These are phyloP conservation scores for Trichoderma atroviride DNA, from an alignment of 2,329 filamentous ascomycete species.

Conservation along the genomic window DNA sequence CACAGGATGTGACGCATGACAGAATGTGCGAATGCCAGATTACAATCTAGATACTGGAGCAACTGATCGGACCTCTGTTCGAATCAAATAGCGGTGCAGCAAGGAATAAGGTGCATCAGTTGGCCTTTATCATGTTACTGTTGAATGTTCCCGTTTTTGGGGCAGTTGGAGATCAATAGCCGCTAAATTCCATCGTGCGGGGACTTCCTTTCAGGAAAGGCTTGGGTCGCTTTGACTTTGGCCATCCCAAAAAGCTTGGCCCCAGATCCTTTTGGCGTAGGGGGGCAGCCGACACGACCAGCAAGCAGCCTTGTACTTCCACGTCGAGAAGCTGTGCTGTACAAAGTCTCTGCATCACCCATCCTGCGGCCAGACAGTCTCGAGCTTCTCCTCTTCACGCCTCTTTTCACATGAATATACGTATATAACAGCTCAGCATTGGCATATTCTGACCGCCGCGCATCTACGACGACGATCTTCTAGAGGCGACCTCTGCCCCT, in stretches of 20 bases:
- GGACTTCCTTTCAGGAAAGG: background rate
- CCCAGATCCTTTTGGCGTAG: constrained; percentile 3
- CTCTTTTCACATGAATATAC: background rate
- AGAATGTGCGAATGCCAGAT: background rate
- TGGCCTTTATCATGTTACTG: background rate
- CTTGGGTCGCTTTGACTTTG: background rate
- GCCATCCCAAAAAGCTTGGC: background rate
- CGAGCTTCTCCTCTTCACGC: background rate
- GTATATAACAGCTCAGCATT: background rate
- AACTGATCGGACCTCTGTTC: background rate
- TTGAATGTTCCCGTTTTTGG: background rate
- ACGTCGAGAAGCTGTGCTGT: background rate
- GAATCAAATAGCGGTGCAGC: background rate
- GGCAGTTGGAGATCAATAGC: constrained; percentile 8
- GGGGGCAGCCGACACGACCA: background rate
- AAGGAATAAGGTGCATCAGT: background rate
- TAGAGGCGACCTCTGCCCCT: constrained; percentile 5
- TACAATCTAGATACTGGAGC: background rate
- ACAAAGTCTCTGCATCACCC: constrained; percentile 15
- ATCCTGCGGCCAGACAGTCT: background rate
- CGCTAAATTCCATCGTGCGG: constrained; percentile 5
- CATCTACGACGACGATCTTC: background rate
- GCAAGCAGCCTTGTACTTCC: background rate
- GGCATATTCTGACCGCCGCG: background rate
- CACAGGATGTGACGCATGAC: background rate